Percentiles rank a stretch among this genome's conserved stretches.
phyloP scores from a whole-genome alignment of 2,329 filamentous ascomycete species.

The Alternaria brassicicola region DNA sequence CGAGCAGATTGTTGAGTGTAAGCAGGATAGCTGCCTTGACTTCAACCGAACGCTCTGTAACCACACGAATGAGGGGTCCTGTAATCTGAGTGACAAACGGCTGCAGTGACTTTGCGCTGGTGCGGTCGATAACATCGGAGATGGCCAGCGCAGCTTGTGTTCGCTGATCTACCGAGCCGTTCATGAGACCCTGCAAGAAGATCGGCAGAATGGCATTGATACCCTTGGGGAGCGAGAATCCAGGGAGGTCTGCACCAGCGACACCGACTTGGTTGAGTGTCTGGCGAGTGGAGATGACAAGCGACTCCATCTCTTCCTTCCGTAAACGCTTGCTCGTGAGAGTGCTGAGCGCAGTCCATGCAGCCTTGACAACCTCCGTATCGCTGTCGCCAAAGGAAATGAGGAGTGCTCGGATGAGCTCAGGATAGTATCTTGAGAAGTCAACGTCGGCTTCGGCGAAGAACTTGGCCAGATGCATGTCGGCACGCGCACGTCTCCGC shows the following conservation, averaged over 20 bases:
- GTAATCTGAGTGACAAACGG: constrained; percentile 98
- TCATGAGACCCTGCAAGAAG: constrained; percentile 97
- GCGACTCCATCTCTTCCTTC: constrained; percentile 97
- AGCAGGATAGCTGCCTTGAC: constrained; percentile 94
- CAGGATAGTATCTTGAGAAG: constrained; percentile 94
- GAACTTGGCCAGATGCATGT: constrained; percentile 82
- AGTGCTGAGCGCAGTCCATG: constrained; percentile 84
- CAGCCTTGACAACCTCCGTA: constrained; percentile 80
- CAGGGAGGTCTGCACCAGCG: constrained; percentile 79
- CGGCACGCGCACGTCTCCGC: constrained; percentile 76
- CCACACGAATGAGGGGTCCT: constrained; percentile 94
- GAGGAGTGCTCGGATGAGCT: constrained; percentile 87
- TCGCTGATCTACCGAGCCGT: constrained; percentile 89
- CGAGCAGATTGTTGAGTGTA: constrained; percentile 90
- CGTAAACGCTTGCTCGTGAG: constrained; percentile 82
- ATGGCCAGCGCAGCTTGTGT: constrained; percentile 91
- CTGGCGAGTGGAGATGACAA: constrained; percentile 85
- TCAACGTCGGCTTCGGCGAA: constrained; percentile 81
- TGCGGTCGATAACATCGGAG: constrained; percentile 93
- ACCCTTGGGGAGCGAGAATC: constrained; percentile 91
- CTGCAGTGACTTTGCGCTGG: constrained; percentile 83
- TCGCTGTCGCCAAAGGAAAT: constrained; percentile 92
- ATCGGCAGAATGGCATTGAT: constrained; percentile 96
- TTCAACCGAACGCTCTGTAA: constrained; percentile 93
- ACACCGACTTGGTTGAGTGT: constrained; percentile 88